Percentiles rank a stretch among this genome's conserved stretches.
Conservation (phyloP, 805 yeast species). For the Tetrapisispora namnaoensis region DNA sequence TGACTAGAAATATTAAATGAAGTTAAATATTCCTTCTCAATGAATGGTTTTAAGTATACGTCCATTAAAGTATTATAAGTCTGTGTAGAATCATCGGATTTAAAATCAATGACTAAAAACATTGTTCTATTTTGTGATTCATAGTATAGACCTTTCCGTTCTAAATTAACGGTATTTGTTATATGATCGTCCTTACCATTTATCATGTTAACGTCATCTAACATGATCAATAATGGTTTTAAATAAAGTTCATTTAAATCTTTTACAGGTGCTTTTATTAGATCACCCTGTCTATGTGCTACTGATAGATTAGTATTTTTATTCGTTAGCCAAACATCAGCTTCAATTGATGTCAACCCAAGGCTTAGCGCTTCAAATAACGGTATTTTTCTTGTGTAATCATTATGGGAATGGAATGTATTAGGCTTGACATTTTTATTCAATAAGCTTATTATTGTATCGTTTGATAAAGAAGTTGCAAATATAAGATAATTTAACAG, state of each 20-base stretch:
- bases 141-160: conserved; percentile 34
- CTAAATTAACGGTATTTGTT: conserved; percentile 4
- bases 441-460: conserved; percentile 3
- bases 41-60: conserved; percentile 37
- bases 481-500: neutral
- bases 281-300: conserved; percentile 46
- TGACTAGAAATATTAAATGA: conserved; percentile 33
- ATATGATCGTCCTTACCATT: conserved; percentile 4
- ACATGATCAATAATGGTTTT: conserved; percentile 40
- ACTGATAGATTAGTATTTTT: conserved; percentile 40
- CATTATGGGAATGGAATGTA: conserved; percentile 56
- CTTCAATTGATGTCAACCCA: conserved; percentile 53
- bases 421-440: conserved; percentile 18
- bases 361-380: conserved; percentile 42
- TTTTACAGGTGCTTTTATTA: conserved; percentile 36
- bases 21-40: conserved; percentile 44
- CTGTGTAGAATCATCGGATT: conserved; percentile 34
- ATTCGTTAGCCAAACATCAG: conserved; percentile 45
- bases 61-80: conserved; percentile 39
- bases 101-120: conserved; percentile 55
- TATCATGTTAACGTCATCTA: conserved; percentile 37
- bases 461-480: neutral
- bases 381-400: conserved; percentile 53
- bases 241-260: conserved; percentile 40
- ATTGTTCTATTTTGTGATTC: conserved; percentile 40